phyloP scores from a whole-genome alignment of 306 rosid genomes.

The Inga leiocalycina region DNA sequence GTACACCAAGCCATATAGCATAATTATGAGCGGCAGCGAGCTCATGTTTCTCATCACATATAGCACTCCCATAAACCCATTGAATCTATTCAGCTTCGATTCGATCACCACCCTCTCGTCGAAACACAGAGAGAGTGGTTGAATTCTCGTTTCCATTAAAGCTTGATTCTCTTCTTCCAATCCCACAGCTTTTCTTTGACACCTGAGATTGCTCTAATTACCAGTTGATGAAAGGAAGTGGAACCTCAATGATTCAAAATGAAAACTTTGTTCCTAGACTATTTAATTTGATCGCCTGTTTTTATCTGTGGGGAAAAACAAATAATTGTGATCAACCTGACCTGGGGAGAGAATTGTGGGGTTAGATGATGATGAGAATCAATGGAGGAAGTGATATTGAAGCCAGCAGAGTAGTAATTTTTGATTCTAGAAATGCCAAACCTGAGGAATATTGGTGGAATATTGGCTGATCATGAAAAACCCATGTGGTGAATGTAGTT shows the following conservation, averaged over 20 bases:
- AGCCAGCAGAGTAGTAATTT: too few relatives aligned
- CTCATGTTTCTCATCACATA: slow-evolving; percentile 99
- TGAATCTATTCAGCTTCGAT: slow-evolving; percentile 92
- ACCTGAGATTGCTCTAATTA: slow-evolving; percentile 78
- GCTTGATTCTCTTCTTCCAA: slow-evolving; percentile 82
- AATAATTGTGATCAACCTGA: slow-evolving; percentile 34
- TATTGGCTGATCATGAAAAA: too few relatives aligned
- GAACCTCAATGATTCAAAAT: slow-evolving; percentile 18
- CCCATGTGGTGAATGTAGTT: too few relatives aligned
- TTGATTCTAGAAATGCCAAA: too few relatives aligned
- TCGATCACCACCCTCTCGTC: slow-evolving; percentile 83
- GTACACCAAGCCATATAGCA: slow-evolving; percentile 74
- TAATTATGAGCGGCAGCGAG: slow-evolving; percentile 72
- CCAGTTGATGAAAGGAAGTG: slow-evolving; percentile 41
- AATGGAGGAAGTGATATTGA: too few relatives aligned
- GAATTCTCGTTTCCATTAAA: slow-evolving; percentile 45
- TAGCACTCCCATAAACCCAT: slow-evolving; percentile 90
- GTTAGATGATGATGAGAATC: too few relatives aligned
- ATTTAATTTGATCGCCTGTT: not conserved
- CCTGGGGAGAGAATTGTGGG: slow-evolving; percentile 65
- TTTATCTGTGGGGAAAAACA: not conserved
- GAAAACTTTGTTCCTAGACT: not conserved
- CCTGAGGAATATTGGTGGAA: too few relatives aligned
- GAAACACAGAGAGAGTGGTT: slow-evolving; percentile 69
- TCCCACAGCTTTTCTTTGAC: slow-evolving; percentile 83